Base-by-base conservation (phyloP, 1,284 basidiomycete species). In the Puccinia polysora region DNA sequence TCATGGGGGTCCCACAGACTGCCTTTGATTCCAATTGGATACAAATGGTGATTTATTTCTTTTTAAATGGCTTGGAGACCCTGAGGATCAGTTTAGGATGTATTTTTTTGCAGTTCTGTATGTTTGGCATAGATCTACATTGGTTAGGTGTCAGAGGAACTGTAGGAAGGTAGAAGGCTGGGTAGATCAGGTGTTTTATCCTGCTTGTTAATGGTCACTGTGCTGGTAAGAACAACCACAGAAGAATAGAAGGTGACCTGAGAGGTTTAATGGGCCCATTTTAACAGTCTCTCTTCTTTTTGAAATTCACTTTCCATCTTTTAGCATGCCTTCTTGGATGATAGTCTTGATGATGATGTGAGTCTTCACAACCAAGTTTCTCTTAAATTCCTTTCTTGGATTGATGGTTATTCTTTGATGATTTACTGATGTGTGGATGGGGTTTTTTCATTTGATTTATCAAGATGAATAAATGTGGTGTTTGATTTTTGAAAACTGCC, bases 271-370 rank as follows among this genome's bases (percentile, higher is more conserved):
- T 7, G 18, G 52, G 45, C 63, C 30, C 34, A 25, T 58, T 23
- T 58, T 5, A 58, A 15, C n/a, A n/a, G n/a, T 49, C 62, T 70
- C 20, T 70, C 68, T 14, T 62, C 68, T 7, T 70, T 70, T 40
- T 49, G 45, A 1, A 36, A 32, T 4, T 70, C 58, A 20, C 68
- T 40, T 32, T 62, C 58, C 8, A 70, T 43, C 30, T 70, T 70
- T 36, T 70, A 47, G 15, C 47, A 25, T 7, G 43, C 30, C n/a
- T 65, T 68, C 60, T 52, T 59, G 45, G 10, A 18, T 67, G n/a
- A n/a, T n/a, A n/a, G n/a, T n/a, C n/a, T n/a, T n/a, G n/a, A n/a
- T n/a, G n/a, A n/a, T n/a, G n/a, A n/a, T n/a, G n/a, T n/a, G n/a
- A n/a, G n/a, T n/a, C n/a, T n/a, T n/a, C n/a, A n/a, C n/a, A n/a